These are phyloP conservation scores for Harringtonia aguacate DNA, from an alignment of 2,329 filamentous ascomycete genomes.

Conservation along the genomic window DNA sequence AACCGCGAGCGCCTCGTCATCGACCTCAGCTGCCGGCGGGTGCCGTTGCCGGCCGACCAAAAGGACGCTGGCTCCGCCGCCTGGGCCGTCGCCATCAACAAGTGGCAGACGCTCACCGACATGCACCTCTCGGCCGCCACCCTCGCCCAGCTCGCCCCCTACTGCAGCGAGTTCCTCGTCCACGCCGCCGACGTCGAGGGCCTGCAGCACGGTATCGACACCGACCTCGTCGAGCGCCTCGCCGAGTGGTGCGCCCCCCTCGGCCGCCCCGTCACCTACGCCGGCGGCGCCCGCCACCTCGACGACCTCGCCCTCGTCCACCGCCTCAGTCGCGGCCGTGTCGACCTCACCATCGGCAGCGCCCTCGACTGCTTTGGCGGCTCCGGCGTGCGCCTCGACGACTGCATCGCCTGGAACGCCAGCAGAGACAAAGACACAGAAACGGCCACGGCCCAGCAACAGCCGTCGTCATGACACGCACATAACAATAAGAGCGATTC, in stretches of 20 bases:
- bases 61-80: background rate
- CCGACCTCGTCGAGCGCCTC: conserved; percentile 65
- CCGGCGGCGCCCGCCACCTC: conserved; percentile 78
- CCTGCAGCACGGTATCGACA: conserved; percentile 81
- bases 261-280: conserved; percentile 71
- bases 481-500: conserved; percentile 2
- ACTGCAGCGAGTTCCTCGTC: conserved; percentile 93
- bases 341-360: conserved; percentile 93
- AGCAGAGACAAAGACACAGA: background rate
- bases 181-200: conserved; percentile 97
- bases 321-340: conserved; percentile 63
- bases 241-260: conserved; percentile 73
- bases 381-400: conserved; percentile 71
- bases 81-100: conserved; percentile 98
- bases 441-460: background rate
- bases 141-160: conserved; percentile 71
- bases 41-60: background rate
- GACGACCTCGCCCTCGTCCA: conserved; percentile 77
- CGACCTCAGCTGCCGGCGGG: conserved; percentile 77
- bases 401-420: conserved; percentile 82
- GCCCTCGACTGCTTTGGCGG: conserved; percentile 95
- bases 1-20: conserved; percentile 80
- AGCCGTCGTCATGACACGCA: no score
- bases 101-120: conserved; percentile 96
- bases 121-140: conserved; percentile 76